Evolutionary conservation across 441 rosid species (phyloP).

Genomic region (Isatis lusitanica): DNA sequence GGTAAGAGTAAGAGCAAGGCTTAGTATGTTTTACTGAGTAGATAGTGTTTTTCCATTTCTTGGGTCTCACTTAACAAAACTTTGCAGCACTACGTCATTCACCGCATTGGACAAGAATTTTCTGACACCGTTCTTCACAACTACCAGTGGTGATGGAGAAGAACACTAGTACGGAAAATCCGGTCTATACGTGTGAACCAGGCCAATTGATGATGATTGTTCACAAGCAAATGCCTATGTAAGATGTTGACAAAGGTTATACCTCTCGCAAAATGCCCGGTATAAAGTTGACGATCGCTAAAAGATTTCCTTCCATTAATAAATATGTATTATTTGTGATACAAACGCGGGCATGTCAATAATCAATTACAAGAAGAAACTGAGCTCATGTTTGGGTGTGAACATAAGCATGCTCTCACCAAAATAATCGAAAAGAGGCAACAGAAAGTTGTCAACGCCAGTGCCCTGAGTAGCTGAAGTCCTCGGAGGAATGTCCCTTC

Average conservation of each 20-base stretch:
- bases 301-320: background rate
- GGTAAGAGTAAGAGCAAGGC: conserved; percentile 39
- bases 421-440: conserved; percentile 49
- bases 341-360: background rate
- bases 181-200: conserved; percentile 12
- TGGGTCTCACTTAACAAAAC: conserved; percentile 2
- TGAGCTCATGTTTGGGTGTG: conserved; percentile 57
- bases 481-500: conserved; percentile 39
- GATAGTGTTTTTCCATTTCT: conserved; percentile 17
- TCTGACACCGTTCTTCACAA: conserved; percentile 93
- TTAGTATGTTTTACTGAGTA: background rate
- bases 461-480: conserved; percentile 39
- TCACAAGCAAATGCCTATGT: background rate
- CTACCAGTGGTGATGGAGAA: conserved; percentile 72
- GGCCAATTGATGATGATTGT: background rate
- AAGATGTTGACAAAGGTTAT: background rate
- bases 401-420: conserved; percentile 59
- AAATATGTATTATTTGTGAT: background rate
- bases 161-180: conserved; percentile 49
- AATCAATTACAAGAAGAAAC: conserved; percentile 54
- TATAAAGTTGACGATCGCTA: background rate
- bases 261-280: background rate
- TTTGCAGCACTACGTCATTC: conserved; percentile 80
- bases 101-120: conserved; percentile 83
- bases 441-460: conserved; percentile 44